These are phyloP conservation scores for Magnolia kwangsiensis DNA, from an alignment of 164 flowering plant genomes.

Conservation along the genomic window DNA sequence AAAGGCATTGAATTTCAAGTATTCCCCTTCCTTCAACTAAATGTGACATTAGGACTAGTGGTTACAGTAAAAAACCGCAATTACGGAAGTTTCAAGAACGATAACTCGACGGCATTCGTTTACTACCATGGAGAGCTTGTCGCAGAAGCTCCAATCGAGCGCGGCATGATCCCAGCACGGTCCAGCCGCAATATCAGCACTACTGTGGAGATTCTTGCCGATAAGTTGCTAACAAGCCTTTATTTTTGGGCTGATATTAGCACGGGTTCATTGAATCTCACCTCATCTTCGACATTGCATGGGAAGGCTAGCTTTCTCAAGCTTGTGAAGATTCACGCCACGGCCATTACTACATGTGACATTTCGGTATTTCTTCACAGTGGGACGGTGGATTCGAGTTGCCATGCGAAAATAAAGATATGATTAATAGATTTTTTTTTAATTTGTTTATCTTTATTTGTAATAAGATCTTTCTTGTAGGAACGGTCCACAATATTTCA, in stretches of 20 bases:
- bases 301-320: conserved; percentile 35
- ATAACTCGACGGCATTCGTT: conserved; percentile 20
- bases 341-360: conserved; percentile 21
- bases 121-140: conserved; percentile 27
- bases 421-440: conserved; percentile 8
- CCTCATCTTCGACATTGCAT: conserved; percentile 24
- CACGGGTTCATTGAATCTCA: conserved; percentile 31
- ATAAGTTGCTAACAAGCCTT: conserved; percentile 17
- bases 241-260: conserved; percentile 19
- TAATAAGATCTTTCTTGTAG: background rate
- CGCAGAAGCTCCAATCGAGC: conserved; percentile 30
- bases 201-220: conserved; percentile 20
- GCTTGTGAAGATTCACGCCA: conserved; percentile 29
- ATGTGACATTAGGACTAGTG: conserved; percentile 25
- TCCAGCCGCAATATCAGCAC: conserved; percentile 26
- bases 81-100: conserved; percentile 37
- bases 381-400: conserved; percentile 14
- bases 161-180: conserved; percentile 25
- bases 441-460: background rate
- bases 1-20: conserved; percentile 5
- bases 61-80: conserved; percentile 33
- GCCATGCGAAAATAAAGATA: conserved; percentile 22
- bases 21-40: conserved; percentile 22
- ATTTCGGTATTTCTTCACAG: conserved; percentile 20
- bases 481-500: background rate